Evolutionary conservation across 257 asterid species (phyloP), one percentile per base, ranked within the genome.

Genomic region (Mentha longifolia): DNA sequence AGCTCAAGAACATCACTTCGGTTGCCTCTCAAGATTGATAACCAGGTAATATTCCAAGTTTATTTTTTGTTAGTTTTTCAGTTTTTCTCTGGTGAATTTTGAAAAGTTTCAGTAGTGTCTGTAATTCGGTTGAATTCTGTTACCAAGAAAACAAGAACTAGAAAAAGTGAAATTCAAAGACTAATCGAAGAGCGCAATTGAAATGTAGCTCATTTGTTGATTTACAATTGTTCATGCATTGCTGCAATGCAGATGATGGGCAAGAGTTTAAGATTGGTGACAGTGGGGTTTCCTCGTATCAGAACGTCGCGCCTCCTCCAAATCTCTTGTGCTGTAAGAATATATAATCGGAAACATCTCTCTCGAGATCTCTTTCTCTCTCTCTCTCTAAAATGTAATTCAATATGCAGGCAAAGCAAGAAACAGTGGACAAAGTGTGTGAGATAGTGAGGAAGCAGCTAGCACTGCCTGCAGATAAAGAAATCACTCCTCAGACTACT

Each of bases 371-470:
- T 13, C 16, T n/a, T n/a, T 14, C 8, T 55, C 37, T 15, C 25
- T 35, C 46, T 59, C 46, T 59, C 46, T 60, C 30, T 60, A n/a
- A 8, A 14, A 35, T 37, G 71, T 35, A 7, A n/a, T 46, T 49
- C 10, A 11, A 19, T 72, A 56, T 35, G 39, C 8, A 87, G 95
- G 90, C 92, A 59, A 89, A 89, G 71, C 69, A 80, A 0, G 92
- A 85, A 72, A 89, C 96, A 17, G 76, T 89, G 85, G 82, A 89
- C n/a, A 89, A 84, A 73, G 90, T 89, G 20, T 76, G 81, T 43
- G 79, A 76, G 37, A 85, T 87, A 50, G 96, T 89, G 78, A 86
- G 82, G 79, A 86, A 83, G 73, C 95, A 87, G 69, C 56, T 89
- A 45, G 96, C 85, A n/a, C 65, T 89, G 75, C 43, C 95, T 13